These are phyloP conservation scores for Mortierella sp. DNA, from an alignment of 371 early-diverging fungal species.

Conservation along the genomic window DNA sequence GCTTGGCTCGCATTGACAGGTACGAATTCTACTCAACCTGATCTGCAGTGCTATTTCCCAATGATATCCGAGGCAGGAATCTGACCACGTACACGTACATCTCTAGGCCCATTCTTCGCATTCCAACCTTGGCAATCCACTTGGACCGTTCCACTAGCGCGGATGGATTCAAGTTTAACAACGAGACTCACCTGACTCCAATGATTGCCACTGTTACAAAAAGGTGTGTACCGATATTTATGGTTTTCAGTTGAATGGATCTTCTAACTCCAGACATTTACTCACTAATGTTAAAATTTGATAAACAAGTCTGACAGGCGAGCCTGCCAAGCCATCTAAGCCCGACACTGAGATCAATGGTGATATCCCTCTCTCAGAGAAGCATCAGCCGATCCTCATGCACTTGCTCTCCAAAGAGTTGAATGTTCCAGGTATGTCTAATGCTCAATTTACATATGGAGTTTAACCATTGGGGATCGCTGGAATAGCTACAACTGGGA, in stretches of 20 bases:
- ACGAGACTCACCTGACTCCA: constrained; percentile 93
- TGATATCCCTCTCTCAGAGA: constrained; percentile 47
- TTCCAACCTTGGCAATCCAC: constrained; percentile 98
- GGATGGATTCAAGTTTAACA: constrained; percentile 93
- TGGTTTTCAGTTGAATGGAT: not conserved
- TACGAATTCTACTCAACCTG: constrained; percentile 31
- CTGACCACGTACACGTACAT: not conserved
- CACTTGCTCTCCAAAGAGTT: constrained; percentile 82
- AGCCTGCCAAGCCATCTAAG: constrained; percentile 39
- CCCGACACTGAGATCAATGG: constrained; percentile 49
- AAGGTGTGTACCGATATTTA: constrained; percentile 58
- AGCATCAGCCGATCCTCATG: constrained; percentile 87
- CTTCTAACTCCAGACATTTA: not conserved
- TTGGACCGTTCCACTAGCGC: constrained; percentile 86
- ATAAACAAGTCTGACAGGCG: constrained; percentile 50
- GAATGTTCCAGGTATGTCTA: constrained; percentile 68
- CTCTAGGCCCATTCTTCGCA: constrained; percentile 83
- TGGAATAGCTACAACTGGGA: not conserved
- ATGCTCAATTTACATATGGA: not conserved
- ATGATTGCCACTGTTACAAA: constrained; percentile 86
- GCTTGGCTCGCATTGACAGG: constrained; percentile 82
- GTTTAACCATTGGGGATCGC: not conserved
- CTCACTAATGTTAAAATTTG: not conserved
- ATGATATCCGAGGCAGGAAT: too few species aligned
- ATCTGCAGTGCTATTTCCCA: not conserved